A percentile compares a stretch with the other conserved stretches of the same genome.
Evolutionary conservation across 139 green algal species (phyloP).

Genomic region (Chlamydomonas asymmetrica): DNA sequence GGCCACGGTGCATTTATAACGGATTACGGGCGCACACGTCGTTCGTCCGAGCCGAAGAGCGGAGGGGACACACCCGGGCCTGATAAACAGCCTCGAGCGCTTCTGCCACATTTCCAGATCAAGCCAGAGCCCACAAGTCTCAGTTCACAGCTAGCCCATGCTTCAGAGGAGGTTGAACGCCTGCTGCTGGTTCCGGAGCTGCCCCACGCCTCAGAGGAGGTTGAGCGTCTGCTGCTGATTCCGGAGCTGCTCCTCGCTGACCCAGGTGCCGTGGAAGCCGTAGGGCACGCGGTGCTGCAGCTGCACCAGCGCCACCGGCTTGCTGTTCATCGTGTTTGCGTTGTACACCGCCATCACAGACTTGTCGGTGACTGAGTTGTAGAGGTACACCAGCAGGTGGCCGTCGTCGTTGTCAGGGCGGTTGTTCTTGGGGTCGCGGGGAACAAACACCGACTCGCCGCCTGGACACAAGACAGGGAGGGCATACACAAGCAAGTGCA

Average conservation of each 20-base stretch:
- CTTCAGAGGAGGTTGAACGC: no score
- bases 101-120: no score
- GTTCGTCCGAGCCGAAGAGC: no score
- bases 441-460: constrained; percentile 79
- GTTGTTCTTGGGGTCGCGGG: constrained; percentile 1
- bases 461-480: no score
- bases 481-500: no score
- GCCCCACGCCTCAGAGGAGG: no score
- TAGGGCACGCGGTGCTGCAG: constrained; percentile 69
- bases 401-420: constrained; percentile 70
- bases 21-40: no score
- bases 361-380: constrained; percentile 36
- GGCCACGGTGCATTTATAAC: no score
- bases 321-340: constrained; percentile 65
- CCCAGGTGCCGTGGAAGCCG: constrained; percentile 58
- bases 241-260: constrained; percentile 19
- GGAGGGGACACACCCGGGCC: no score
- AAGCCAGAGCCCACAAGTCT: no score
- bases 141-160: no score
- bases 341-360: constrained; percentile 60
- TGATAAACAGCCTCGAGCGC: no score
- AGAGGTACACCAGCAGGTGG: constrained; percentile 73
- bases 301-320: constrained; percentile 57
- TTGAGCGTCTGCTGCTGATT: constrained; percentile 20
- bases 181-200: constrained; percentile 38